Conservation (phyloP, 2,329 filamentous ascomycete species). For the Tolypocladium ophioglossoides region DNA sequence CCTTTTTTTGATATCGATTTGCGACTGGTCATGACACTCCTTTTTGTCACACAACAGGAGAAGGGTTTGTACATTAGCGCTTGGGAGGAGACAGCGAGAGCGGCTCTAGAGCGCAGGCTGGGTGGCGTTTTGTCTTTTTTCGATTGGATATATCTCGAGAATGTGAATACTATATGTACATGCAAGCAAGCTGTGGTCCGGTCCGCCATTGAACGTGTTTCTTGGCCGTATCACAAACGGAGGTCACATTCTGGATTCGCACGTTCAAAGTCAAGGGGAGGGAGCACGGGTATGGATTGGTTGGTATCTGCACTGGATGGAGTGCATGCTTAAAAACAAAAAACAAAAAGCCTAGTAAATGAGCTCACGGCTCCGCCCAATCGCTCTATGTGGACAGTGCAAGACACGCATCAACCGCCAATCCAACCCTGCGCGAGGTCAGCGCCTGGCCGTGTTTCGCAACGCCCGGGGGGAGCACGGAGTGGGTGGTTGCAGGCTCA, state of each 20-base stretch:
- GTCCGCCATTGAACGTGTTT: not conserved
- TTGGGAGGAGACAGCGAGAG: not conserved
- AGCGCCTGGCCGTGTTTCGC: conserved; percentile 1
- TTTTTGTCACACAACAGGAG: not conserved
- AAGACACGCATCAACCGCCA: conserved; percentile 79
- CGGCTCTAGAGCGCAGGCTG: not conserved
- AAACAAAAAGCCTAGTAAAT: not conserved
- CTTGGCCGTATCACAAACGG: not conserved
- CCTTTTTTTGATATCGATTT: not conserved
- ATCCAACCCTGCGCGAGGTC: conserved; percentile 51
- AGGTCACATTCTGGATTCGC: not conserved
- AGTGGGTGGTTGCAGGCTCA: conserved; percentile 32
- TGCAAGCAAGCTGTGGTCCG: not conserved
- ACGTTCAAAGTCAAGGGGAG: not conserved
- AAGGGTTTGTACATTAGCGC: not conserved
- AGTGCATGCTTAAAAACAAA: not conserved
- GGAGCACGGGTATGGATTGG: not conserved
- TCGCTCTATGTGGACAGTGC: conserved; percentile 43
- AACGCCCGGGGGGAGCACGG: not conserved
- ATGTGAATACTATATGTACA: not conserved
- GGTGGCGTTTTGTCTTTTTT: not conserved
- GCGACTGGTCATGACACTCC: not conserved
- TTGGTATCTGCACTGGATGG: not conserved
- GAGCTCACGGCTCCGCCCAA: not conserved
- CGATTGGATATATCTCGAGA: not conserved